Conservation (phyloP, 495 filamentous ascomycete genomes). For the Choiromyces venosus region DNA sequence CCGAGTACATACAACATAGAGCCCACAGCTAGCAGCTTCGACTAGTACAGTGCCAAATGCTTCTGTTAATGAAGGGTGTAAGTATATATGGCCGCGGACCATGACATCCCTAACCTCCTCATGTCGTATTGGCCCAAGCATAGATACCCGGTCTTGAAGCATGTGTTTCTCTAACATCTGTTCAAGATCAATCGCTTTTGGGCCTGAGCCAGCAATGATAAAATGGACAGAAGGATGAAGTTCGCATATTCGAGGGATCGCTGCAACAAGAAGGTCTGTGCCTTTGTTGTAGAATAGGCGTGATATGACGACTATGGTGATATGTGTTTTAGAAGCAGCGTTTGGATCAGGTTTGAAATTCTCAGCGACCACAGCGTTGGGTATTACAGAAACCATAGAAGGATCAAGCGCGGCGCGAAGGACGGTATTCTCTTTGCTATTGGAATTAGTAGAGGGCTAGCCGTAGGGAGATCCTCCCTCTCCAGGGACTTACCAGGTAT, state of each 20-base stretch:
- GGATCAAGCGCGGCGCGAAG: constrained; percentile 91
- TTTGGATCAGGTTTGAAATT: constrained; percentile 68
- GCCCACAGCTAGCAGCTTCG: constrained; percentile 87
- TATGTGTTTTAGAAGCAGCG: constrained; percentile 45
- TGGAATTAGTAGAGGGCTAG: not conserved
- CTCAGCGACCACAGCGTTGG: constrained; percentile 93
- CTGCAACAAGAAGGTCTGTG: constrained; percentile 87
- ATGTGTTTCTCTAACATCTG: constrained; percentile 96
- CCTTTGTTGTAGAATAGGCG: constrained; percentile 99
- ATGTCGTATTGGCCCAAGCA: constrained; percentile 85
- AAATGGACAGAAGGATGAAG: constrained; percentile 89
- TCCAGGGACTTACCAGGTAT: constrained; percentile 69
- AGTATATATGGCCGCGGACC: constrained; percentile 92
- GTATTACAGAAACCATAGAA: constrained; percentile 93
- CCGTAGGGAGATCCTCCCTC: constrained; percentile 12
- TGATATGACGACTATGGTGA: constrained; percentile 95
- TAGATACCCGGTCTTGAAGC: constrained; percentile 86
- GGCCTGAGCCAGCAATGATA: constrained; percentile 90
- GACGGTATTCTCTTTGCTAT: constrained; percentile 95
- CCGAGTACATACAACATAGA: constrained; percentile 93
- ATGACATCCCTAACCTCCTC: constrained; percentile 98
- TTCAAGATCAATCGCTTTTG: constrained; percentile 94
- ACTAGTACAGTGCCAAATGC: constrained; percentile 97
- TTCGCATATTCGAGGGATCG: constrained; percentile 84
- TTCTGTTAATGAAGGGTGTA: constrained; percentile 90